Evolutionary conservation across 1,284 basidiomycete genomes (phyloP), one percentile per base, ranked within the genome.

Genomic region (Sporisorium iseilematis-ciliati): DNA sequence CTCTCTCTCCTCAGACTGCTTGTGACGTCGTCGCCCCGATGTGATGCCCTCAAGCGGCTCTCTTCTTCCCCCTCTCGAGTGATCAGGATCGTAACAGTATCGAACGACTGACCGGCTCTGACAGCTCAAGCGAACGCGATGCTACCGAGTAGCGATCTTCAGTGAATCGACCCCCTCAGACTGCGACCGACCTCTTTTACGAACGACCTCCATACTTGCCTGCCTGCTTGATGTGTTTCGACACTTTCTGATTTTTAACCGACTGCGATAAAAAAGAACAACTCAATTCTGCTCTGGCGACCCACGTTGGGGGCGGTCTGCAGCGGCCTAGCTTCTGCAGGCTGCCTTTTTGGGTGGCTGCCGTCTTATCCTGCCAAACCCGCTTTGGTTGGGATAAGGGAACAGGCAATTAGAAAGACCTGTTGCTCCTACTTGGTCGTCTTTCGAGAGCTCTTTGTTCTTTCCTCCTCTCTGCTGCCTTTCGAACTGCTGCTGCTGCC

Each of bases 21-120:
- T 54, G 55, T 63, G 45, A 57, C 57, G 60, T 64, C 58, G 58
- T 65, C 65, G 57, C 53, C 42, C 64, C 50, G 40, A 40, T 40
- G 40, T 62, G 56, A 63, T 42, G 70, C 71, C 65, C 71, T 58
- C 65, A 74, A 74, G 71, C 71, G 71, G 71, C 71, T 26, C 48
- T 48, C 48, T 38, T 29, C n/a, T 31, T 49, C 48, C 23, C 31
- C 35, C 43, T 42, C 31, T 41, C 59, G 53, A 59, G 26, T 55
- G 56, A 41, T 38, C 29, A 23, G 29, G 25, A 26, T 51, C 33
- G 33, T 46, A 29, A 26, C 46, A 35, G 46, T 41, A n/a, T 53
- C 29, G 45, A 35, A 38, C 41, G 60, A 62, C 55, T 57, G 45
- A 49, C 46, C 20, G 33, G 55, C 55, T 57, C 55, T 57, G 55